These are phyloP conservation scores for Astraeus odoratus DNA, from an alignment of 768 basidiomycete genomes.

Conservation along the genomic window DNA sequence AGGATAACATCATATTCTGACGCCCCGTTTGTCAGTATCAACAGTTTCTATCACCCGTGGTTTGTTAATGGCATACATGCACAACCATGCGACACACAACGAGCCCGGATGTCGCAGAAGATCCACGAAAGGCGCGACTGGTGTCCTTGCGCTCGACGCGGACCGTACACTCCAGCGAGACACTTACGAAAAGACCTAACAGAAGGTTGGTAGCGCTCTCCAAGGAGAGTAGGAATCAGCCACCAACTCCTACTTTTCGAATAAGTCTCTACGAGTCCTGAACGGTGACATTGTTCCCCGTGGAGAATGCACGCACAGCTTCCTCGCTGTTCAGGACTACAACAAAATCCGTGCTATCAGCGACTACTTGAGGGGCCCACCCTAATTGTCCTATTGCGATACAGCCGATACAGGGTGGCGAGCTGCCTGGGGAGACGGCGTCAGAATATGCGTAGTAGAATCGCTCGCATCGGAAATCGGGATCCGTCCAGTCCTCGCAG, in stretches of 20 bases:
- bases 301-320: slow-evolving; percentile 89
- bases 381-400: slow-evolving; percentile 94
- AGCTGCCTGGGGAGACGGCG: slow-evolving; percentile 91
- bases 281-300: slow-evolving; percentile 94
- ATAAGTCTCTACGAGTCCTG: slow-evolving; percentile 93
- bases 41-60: too few species aligned
- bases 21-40: too few species aligned
- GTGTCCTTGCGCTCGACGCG: slow-evolving; percentile 95
- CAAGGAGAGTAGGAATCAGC: too few species aligned
- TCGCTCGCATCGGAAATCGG: too few species aligned
- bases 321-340: slow-evolving; percentile 96
- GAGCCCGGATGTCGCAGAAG: slow-evolving; percentile 82
- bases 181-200: slow-evolving; percentile 88
- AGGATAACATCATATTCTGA: too few species aligned
- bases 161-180: slow-evolving; percentile 91
- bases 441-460: too few species aligned
- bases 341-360: slow-evolving; percentile 93
- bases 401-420: slow-evolving; percentile 95
- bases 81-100: slow-evolving; percentile 93
- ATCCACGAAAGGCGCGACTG: slow-evolving; percentile 94
- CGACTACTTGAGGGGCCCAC: slow-evolving; percentile 93
- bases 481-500: too few species aligned
- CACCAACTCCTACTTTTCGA: slow-evolving; percentile 87
- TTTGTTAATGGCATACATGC: too few species aligned
- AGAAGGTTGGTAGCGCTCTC: too few species aligned